A percentile compares a stretch with the other conserved stretches of the same genome.
phyloP scores from a whole-genome alignment of 2,329 filamentous ascomycete species.

The Verticillium tricorpus region DNA sequence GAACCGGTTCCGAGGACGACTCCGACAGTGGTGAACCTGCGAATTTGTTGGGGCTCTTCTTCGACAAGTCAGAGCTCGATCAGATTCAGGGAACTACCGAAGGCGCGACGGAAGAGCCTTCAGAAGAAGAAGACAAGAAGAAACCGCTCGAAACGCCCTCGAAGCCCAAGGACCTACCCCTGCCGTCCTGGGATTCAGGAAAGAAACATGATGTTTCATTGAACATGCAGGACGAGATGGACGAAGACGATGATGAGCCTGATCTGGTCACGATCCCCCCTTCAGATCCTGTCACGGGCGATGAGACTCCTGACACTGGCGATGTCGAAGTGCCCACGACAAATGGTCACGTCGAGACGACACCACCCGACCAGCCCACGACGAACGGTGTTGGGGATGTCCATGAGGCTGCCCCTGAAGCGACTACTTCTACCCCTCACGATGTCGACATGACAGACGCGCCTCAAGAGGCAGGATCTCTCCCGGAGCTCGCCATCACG shows the following conservation, averaged over 20 bases:
- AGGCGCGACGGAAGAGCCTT: slow-evolving; percentile 23
- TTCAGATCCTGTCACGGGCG: neutral
- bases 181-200: neutral
- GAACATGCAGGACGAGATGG: neutral
- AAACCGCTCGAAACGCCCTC: slow-evolving; percentile 9
- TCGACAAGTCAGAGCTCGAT: slow-evolving; percentile 53
- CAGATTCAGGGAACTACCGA: slow-evolving; percentile 33
- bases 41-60: slow-evolving; percentile 53
- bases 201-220: neutral
- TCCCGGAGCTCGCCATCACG: slow-evolving; percentile 19
- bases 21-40: slow-evolving; percentile 36
- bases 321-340: neutral
- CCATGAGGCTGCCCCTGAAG: neutral
- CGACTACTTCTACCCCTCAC: neutral
- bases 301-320: neutral
- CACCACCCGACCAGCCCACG: neutral
- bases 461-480: neutral
- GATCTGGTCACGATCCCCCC: slow-evolving; percentile 1
- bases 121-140: slow-evolving; percentile 19
- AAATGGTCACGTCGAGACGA: neutral
- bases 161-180: slow-evolving; percentile 2
- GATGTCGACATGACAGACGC: slow-evolving; percentile 31
- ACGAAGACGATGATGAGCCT: slow-evolving; percentile 1
- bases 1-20: slow-evolving; percentile 40
- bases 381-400: neutral